Evolutionary conservation across 805 yeast species (phyloP), one percentile per base, ranked within the genome.

Genomic region (Candida ovalis): DNA sequence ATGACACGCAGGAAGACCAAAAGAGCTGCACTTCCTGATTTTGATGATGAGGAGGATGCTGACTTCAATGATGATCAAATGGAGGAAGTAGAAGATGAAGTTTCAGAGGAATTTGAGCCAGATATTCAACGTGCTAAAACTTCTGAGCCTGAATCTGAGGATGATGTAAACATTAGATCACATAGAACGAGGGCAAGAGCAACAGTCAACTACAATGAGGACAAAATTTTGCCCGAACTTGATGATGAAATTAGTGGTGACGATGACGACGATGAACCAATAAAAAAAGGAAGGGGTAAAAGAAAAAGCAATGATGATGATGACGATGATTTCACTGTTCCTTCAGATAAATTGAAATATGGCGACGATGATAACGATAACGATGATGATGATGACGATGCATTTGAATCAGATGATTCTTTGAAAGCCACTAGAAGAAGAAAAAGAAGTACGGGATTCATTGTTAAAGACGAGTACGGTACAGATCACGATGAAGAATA

Each of bases 201-300:
- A 33, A 42, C 57, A 12, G 61, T 67, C 23, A 67, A 66, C 45
- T 67, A 67, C 42, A 67, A 67, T 43, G 71, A 67, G 48, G 71
- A 67, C 46, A 58, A 53, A 17, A 51, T 52, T 2, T 48, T 61
- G 15, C 58, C 56, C 19, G 61, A 51, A 5, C 40, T 66, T 2
- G 61, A 59, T 22, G 66, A 57, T 24, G 62, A 56, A 28, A 43
- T 54, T 12, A 71, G 64, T 15, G 52, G 47, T 10, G 44, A 44
- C 24, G 47, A 49, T 17, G 54, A 47, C 43, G 53, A 48, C 7
- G 59, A 59, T 43, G 54, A 52, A 59, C 18, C 59, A 43, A 25
- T 55, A 56, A 12, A 48, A 45, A 47, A 54, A 46, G 44, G 42
- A 39, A 53, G 47, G 43, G 40, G 46, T 43, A 46, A 42, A 24